Evolutionary conservation across 192 early-diverging fungal genomes (phyloP), one percentile per base, ranked within the genome.

Genomic region (Chytriomyces hyalinus): DNA sequence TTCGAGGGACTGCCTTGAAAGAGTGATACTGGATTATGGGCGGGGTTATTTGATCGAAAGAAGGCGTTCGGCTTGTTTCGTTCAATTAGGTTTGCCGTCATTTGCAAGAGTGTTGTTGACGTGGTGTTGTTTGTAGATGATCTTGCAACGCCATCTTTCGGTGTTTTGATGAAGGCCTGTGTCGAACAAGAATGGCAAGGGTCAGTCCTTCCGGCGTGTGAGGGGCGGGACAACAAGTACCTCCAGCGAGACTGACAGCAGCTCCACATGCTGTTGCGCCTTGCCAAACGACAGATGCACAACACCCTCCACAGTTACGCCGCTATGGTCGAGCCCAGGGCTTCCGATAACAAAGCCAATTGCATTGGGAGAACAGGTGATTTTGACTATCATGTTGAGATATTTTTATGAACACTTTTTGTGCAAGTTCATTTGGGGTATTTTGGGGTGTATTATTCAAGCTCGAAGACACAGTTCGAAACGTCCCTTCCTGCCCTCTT

Each of bases 281-380:
- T 46, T 9, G 68, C 49, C 50, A 22, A n/a, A 70, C 20, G 68
- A 70, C 6, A 70, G 8, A 8, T 49, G 17, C 13, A 70, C 68
- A 70, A 70, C 22, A 8, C 68, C 68, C 9, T 22, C 13, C 20
- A 70, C 68, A 70, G 17, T 8, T 15, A 70, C 26, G 36, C 26
- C 13, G 6, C 17, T 20, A 13, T 49, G 17, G 11, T 26, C 6
- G 8, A 70, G 68, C 6, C 68, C 68, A n/a, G 68, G 68, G n/a
- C 6, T 57, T 49, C 68, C 68, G 8, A 22, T 8, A 6, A 70
- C 49, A 28, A 70, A 70, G 17, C 68, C 68, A 57, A 0, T 46
- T 10, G 44, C 43, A 6, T 26, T 64, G 65, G 11, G 10, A 46
- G 10, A 67, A 17, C n/a, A 13, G 65, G 65, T 67, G 65, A 67